These are phyloP conservation scores for Pythium biforme DNA, from an alignment of 352 stramenopile species.

Conservation along the genomic window DNA sequence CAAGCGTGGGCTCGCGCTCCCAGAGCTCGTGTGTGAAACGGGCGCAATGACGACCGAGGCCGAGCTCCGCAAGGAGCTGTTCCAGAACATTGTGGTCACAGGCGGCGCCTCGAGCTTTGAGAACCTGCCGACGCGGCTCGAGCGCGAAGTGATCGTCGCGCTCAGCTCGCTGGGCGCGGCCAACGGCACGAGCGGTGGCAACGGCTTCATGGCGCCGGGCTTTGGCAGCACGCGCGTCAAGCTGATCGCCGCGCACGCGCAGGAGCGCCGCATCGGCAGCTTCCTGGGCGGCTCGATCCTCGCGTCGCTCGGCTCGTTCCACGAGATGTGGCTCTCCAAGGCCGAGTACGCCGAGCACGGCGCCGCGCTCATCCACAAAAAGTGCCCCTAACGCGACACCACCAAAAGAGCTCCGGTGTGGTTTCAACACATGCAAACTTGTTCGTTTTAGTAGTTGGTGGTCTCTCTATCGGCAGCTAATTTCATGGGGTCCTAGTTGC, in stretches of 20 bases:
- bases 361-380: constrained; percentile 95
- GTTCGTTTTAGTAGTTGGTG: not conserved
- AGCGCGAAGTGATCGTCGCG: constrained; percentile 67
- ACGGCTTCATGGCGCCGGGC: constrained; percentile 1
- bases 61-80: constrained; percentile 75
- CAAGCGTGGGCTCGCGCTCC: constrained; percentile 47
- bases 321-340: constrained; percentile 99
- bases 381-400: constrained; percentile 71
- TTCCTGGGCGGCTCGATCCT: constrained; percentile 97
- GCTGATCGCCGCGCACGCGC: constrained; percentile 57
- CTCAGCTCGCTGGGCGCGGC: constrained; percentile 31
- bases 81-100: constrained; percentile 81
- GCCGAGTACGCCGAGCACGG: constrained; percentile 98
- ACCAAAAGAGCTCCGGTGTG: no score
- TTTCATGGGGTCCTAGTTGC: not conserved
- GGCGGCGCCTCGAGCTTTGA: constrained; percentile 83
- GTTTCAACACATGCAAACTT: not conserved
- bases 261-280: constrained; percentile 66
- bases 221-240: constrained; percentile 65
- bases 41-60: constrained; percentile 63
- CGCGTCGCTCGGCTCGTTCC: constrained; percentile 95
- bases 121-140: constrained; percentile 66
- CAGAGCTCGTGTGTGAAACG: constrained; percentile 63
- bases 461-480: not conserved
- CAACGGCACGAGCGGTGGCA: constrained; percentile 16